Conservation (phyloP, 208 protist species). For the Acanthamoeba lugdunensis region DNA sequence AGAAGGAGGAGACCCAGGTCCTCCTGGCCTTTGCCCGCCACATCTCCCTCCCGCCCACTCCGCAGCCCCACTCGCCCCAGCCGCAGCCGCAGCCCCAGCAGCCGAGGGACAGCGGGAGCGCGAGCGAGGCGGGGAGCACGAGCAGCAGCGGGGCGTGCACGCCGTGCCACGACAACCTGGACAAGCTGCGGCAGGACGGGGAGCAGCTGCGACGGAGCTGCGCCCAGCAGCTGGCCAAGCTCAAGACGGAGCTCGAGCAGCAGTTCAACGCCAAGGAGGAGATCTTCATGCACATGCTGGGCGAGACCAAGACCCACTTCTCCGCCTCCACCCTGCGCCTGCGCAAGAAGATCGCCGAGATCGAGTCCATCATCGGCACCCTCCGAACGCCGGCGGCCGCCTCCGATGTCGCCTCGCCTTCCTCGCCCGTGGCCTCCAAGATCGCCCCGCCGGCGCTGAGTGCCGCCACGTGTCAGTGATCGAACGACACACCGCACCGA, state of each 20-base stretch:
- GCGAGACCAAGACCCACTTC: constrained; percentile 45
- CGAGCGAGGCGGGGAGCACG: not conserved
- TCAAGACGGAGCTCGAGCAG: constrained; percentile 40
- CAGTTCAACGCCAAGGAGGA: constrained; percentile 55
- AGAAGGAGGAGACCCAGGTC: constrained; percentile 59
- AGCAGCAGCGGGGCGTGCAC: not conserved
- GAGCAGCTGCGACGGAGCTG: constrained; percentile 43
- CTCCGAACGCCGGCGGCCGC: not conserved
- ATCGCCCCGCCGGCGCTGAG: not conserved
- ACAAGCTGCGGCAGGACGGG: constrained; percentile 19
- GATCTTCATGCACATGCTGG: constrained; percentile 36
- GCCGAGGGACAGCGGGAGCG: not conserved
- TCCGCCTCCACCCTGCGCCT: constrained; percentile 1
- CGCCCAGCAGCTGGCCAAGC: not conserved
- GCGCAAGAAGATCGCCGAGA: constrained; percentile 42
- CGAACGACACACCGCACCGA: no score
- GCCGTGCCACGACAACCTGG: constrained; percentile 6
- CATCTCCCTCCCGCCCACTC: constrained; percentile 2
- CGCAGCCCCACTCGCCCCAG: constrained; percentile 4
- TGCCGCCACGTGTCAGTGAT: no score
- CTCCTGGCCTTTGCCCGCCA: constrained; percentile 44
- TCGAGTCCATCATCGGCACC: constrained; percentile 11
- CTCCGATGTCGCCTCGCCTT: not conserved
- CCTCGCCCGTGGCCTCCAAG: not conserved
- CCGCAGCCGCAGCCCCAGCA: not conserved